A percentile compares a stretch with the other conserved stretches of the same genome.
These are phyloP conservation scores for Trichocladium antarcticum DNA, from an alignment of 495 filamentous ascomycete genomes.

Conservation along the genomic window DNA sequence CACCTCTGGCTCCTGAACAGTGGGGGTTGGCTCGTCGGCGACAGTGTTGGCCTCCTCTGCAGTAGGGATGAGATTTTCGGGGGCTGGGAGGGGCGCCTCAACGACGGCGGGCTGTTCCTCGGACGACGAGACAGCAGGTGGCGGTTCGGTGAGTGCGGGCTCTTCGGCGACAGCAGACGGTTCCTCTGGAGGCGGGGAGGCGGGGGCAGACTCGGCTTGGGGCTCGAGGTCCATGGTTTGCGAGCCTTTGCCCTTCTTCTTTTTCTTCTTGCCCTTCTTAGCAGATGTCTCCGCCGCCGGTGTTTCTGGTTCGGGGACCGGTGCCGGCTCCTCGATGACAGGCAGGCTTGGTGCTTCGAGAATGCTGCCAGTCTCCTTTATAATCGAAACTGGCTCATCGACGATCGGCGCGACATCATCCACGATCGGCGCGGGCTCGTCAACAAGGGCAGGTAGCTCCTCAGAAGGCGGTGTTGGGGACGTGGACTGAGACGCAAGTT, in stretches of 20 bases:
- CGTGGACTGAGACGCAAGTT: neutral
- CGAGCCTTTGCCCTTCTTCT: slow-evolving; percentile 5
- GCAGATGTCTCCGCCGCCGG: neutral
- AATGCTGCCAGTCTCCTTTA: neutral
- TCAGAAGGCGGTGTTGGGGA: neutral
- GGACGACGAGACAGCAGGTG: neutral
- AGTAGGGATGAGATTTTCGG: neutral
- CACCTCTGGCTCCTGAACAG: neutral
- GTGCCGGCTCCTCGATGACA: neutral
- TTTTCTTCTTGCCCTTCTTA: slow-evolving; percentile 5
- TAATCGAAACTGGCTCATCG: neutral
- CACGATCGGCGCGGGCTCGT: neutral
- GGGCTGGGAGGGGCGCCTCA: too few relatives aligned
- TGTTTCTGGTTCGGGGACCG: neutral
- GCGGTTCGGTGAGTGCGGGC: neutral
- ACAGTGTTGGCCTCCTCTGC: neutral
- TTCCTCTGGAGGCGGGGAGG: neutral
- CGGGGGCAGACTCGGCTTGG: neutral
- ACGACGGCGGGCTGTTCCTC: neutral
- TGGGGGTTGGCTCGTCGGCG: neutral
- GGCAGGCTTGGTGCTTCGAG: neutral
- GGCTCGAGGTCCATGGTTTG: neutral
- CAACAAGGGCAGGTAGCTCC: neutral
- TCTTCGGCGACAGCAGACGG: neutral
- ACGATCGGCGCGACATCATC: neutral